phyloP scores from a whole-genome alignment of 2,329 filamentous ascomycete genomes.

The Scedosporium minutisporum region DNA sequence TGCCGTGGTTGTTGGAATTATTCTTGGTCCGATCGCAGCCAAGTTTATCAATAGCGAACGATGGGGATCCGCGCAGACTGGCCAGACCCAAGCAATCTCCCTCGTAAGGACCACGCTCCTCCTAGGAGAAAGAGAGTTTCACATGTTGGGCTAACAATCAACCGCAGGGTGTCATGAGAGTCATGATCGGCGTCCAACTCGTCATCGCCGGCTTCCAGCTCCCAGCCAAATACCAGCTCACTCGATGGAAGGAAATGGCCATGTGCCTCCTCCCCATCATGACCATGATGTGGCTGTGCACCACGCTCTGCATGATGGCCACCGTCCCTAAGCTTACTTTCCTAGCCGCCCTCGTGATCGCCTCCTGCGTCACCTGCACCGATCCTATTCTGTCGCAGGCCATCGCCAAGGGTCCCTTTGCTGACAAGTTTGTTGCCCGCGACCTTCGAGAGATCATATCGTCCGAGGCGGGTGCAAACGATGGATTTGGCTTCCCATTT shows the following conservation, averaged over 20 bases:
- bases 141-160: neutral
- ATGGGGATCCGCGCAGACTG: conserved; percentile 25
- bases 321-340: conserved; percentile 45
- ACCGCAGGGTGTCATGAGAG: conserved; percentile 31
- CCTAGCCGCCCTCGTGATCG: conserved; percentile 46
- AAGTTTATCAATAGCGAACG: conserved; percentile 38
- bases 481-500: conserved; percentile 54
- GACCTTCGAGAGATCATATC: conserved; percentile 52
- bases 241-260: conserved; percentile 41
- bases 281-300: conserved; percentile 53
- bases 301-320: conserved; percentile 43
- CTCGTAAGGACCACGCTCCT: conserved; percentile 17
- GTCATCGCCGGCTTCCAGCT: conserved; percentile 54
- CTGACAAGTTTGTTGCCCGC: conserved; percentile 50
- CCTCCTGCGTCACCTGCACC: conserved; percentile 51
- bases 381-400: conserved; percentile 54
- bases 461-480: conserved; percentile 51
- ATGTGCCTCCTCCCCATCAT: conserved; percentile 49
- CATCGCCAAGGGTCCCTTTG: conserved; percentile 52
- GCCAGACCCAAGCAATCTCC: conserved; percentile 26
- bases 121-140: too few species aligned
- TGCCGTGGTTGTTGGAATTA: conserved; percentile 42
- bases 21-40: conserved; percentile 43
- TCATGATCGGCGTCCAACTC: conserved; percentile 54
- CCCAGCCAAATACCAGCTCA: conserved; percentile 42